Base-by-base conservation (phyloP, 768 basidiomycete genomes). In the Coprinellus aureogranulatus region DNA sequence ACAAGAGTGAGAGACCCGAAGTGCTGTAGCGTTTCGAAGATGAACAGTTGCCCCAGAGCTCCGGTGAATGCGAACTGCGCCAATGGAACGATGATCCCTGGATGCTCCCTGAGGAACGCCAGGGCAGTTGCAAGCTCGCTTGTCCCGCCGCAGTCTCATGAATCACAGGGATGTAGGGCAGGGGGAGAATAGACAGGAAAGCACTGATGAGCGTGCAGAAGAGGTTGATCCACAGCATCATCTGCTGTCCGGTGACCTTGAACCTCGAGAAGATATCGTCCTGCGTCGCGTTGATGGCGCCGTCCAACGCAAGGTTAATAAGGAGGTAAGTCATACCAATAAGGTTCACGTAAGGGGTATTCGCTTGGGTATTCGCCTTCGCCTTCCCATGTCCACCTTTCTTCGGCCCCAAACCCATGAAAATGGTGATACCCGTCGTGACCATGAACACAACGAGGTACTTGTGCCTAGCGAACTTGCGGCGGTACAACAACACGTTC, bases 161-260 rank as follows among this genome's bases (percentile, higher is more conserved):
- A 45, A 92, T 78, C 40, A 94, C 86, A 18, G 94, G 89, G 54
- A 94, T 91, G 63, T 87, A 81, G 1, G 87, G 93, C 27, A 93
- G 77, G 2, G 88, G 92, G 48, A 92, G 79, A 8, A 89, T 68
- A 26, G 87, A 82, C 26, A 97, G 85, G 11, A 86, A 67, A 1
- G 81, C 76, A 20, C 90, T 87, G 56, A 92, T 69, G 39, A 87
- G 59, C 2, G 94, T 91, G 73, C 89, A 88, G 75, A 95, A 88
- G 26, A 90, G 63, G 68, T 94, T 96, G 73, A 99, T 96, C 86
- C 87, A 96, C 70, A 98, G 87, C 97, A 99, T 98, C 95, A 99
- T 98, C 68, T 99, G 97, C 71, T 97, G 94, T 6, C 97, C 97
- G 2, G 77, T 76, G 3, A 84, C 77, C 45, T 83, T 83, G 74